Conservation (phyloP, 2,329 filamentous ascomycete genomes). For the Arthrinium phaeospermum region DNA sequence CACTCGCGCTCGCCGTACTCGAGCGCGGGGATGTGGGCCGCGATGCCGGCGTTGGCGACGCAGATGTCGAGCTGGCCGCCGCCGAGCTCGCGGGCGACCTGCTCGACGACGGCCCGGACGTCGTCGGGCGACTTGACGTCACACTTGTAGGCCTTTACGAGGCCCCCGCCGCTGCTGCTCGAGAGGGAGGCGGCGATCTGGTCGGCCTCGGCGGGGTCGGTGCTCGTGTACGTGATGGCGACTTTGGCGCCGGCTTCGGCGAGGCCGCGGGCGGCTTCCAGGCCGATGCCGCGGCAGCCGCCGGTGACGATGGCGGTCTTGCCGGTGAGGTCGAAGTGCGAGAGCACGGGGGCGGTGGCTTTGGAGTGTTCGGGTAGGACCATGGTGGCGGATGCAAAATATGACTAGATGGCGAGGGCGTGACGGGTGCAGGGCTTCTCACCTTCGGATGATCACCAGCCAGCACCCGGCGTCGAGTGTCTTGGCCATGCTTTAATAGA, state of each 20-base stretch:
- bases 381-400: slow-evolving; percentile 26
- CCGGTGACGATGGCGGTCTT: slow-evolving; percentile 39
- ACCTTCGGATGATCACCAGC: not conserved
- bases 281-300: slow-evolving; percentile 38
- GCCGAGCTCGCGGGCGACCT: slow-evolving; percentile 43
- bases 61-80: slow-evolving; percentile 45
- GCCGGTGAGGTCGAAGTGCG: slow-evolving; percentile 37
- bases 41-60: slow-evolving; percentile 50
- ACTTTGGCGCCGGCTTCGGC: slow-evolving; percentile 37
- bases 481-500: not conserved
- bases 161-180: slow-evolving; percentile 24
- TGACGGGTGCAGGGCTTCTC: not conserved
- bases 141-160: slow-evolving; percentile 44
- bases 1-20: slow-evolving; percentile 48
- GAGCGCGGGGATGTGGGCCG: slow-evolving; percentile 41
- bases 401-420: too few relatives aligned
- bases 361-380: slow-evolving; percentile 39
- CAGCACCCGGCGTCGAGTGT: not conserved
- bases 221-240: slow-evolving; percentile 40
- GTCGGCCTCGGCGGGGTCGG: slow-evolving; percentile 33
- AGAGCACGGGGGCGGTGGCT: slow-evolving; percentile 37
- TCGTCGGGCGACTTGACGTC: slow-evolving; percentile 40
- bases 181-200: slow-evolving; percentile 32
- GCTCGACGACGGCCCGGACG: slow-evolving; percentile 39
- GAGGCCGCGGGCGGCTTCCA: slow-evolving; percentile 38